Base-by-base conservation (phyloP, 257 asterid species). In the Coffea eugenioides region DNA sequence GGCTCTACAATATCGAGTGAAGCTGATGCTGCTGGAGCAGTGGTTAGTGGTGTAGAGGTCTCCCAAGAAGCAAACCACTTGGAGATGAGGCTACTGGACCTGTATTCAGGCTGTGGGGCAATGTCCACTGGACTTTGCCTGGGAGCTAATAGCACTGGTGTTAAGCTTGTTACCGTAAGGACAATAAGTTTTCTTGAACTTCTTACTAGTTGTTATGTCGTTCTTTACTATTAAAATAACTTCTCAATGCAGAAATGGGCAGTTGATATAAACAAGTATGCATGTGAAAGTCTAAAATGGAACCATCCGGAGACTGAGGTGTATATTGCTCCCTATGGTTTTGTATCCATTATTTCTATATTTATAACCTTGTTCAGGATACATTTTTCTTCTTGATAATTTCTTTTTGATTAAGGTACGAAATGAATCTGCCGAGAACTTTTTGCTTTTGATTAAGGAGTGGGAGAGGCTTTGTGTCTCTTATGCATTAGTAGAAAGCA, bases 51-150 rank as follows among this genome's bases (percentile, higher is more conserved):
- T 18, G 76, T 16, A 57, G 86, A 74, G 49, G 75, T 71, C n/a
- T 48, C 61, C 25, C 83, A 80, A 64, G 71, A 77, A 21, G 85
- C 77, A 13, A 76, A 66, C 10, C 64, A 61, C 4, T 27, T 54
- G 16, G 97, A 93, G 86, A 88, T 68, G 84, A 85, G 81, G 7
- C 69, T 95, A 8, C 48, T 95, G 77, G 99, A 95, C 79, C 56
- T 95, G 65, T 95, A 93, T 66, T 84, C 98, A 8, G 98, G 99
- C 23, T 95, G 99, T 87, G 99, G 99, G n/a, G 99, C 91, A 27
- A 95, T 95, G 99, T 92, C 97, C 5, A 95, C 97, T 0, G 98
- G 98, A 31, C 88, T 95, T 43, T 91, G 96, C 74, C 80, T 95
- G 13, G 99, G 98, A 76, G 97, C 97, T 27, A 89, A 87, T 43